phyloP scores from a whole-genome alignment of 176 grass and related monocot genomes.

The Zoysia pacifica region DNA sequence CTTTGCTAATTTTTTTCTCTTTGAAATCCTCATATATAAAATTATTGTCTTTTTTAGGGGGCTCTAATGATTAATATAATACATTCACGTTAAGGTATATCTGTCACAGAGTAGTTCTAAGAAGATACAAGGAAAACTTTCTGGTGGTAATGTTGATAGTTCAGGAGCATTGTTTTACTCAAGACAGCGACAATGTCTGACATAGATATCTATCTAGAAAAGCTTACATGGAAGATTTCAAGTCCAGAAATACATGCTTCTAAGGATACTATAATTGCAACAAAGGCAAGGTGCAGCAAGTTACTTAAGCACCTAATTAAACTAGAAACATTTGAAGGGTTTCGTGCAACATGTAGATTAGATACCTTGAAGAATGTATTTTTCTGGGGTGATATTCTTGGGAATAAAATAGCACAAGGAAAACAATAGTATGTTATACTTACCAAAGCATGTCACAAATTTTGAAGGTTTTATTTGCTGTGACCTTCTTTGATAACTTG shows the following conservation, averaged over 20 bases:
- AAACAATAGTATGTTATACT: no score
- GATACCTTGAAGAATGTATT: no score
- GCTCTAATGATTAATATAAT: slow-evolving; percentile 15
- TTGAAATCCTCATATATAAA: neutral
- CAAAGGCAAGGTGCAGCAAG: slow-evolving; percentile 40
- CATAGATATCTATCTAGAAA: slow-evolving; percentile 64
- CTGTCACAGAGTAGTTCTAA: slow-evolving; percentile 65
- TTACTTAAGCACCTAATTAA: slow-evolving; percentile 40
- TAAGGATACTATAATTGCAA: slow-evolving; percentile 47
- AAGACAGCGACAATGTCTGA: slow-evolving; percentile 65
- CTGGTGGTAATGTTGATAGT: slow-evolving; percentile 51
- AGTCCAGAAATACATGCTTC: slow-evolving; percentile 52
- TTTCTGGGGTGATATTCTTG: no score
- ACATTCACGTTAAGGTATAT: slow-evolving; percentile 61
- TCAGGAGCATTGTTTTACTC: slow-evolving; percentile 70
- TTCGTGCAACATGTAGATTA: no score
- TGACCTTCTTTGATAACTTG: no score
- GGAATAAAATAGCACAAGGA: no score
- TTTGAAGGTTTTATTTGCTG: no score
- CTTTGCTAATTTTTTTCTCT: neutral
- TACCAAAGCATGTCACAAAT: no score
- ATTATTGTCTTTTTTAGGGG: neutral
- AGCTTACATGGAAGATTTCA: slow-evolving; percentile 57
- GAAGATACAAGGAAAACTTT: slow-evolving; percentile 40
- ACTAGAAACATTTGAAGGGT: no score